Base-by-base conservation (phyloP, 768 basidiomycete species). In the Royoungia palumana region DNA sequence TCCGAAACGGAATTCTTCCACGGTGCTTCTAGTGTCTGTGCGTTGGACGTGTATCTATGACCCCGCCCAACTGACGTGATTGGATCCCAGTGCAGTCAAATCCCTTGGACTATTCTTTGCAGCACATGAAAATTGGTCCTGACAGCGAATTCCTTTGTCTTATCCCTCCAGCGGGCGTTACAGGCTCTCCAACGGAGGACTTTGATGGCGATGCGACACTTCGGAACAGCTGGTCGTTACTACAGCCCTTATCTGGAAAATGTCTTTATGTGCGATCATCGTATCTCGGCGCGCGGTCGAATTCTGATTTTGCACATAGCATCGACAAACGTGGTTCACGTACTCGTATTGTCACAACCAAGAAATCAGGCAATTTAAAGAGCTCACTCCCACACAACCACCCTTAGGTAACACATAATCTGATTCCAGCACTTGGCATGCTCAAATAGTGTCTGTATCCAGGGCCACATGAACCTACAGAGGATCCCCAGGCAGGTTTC, bases 261-360 rank as follows among this genome's bases (percentile, higher is more conserved):
- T 94, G 91, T 69, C 80, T 94, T 68, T 93, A 92, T 70, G 90
- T 92, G 73, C 64, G 87, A 76, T 55, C 58, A 51, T 59, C 59
- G 62, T 63, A 62, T 56, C 61, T 63, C 57, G n/a, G 49, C 35
- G 41, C 48, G 36, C 37, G 45, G 46, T 60, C 54, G 54, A 45
- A 59, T 67, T 66, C 69, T 66, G 57, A 71, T 64, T 54, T 50
- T 39, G 41, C 62, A 50, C 46, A 54, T 72, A 92, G 86, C 83
- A 86, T 65, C 82, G 82, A 58, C 89, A 92, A 74, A 82, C 85
- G 34, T 96, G 94, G 94, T 98, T 97, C 74, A 98, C 94, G 32
- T 98, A 98, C 71, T 85, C 91, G 41, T 96, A 89, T 69, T 93
- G 95, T 73, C 94, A 99, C 72, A 89, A 94, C 68, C 79, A 83